A percentile compares a stretch with the other conserved stretches of the same genome.
phyloP scores from a whole-genome alignment of 208 protist species.

The Trypanosomatidae sp. region DNA sequence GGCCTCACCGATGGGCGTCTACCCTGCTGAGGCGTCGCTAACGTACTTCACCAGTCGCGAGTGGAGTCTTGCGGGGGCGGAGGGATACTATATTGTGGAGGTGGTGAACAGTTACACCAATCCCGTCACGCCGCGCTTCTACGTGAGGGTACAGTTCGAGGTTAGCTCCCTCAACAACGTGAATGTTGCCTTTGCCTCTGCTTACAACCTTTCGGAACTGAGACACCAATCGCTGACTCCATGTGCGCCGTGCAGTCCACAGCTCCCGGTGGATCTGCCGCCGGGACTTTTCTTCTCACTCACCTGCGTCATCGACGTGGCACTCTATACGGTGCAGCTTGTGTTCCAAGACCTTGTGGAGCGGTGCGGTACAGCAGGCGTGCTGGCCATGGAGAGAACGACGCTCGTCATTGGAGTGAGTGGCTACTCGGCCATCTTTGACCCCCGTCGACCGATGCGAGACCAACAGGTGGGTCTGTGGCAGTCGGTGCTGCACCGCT shows the following conservation, averaged over 20 bases:
- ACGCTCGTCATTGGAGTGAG: slow-evolving; percentile 73
- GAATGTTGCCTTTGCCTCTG: slow-evolving; percentile 37
- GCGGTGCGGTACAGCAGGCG: slow-evolving; percentile 12
- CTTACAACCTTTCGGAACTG: slow-evolving; percentile 40
- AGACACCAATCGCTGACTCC: slow-evolving; percentile 39
- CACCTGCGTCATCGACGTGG: slow-evolving; percentile 28
- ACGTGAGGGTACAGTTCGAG: slow-evolving; percentile 68
- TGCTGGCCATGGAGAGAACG: slow-evolving; percentile 17
- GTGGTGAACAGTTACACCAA: slow-evolving; percentile 44
- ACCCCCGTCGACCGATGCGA: slow-evolving; percentile 57
- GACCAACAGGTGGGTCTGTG: slow-evolving; percentile 86
- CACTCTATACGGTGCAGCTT: slow-evolving; percentile 41
- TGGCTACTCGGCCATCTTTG: slow-evolving; percentile 74
- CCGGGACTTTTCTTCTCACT: slow-evolving; percentile 46
- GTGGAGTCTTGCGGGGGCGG: slow-evolving; percentile 71
- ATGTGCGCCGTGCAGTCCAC: slow-evolving; percentile 7
- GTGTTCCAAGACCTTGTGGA: slow-evolving; percentile 53
- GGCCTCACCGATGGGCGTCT: slow-evolving; percentile 38
- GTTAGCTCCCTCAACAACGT: slow-evolving; percentile 67
- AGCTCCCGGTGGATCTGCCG: slow-evolving; percentile 33
- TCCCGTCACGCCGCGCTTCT: slow-evolving; percentile 37
- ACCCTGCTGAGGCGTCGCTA: slow-evolving; percentile 58
- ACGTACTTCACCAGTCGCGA: slow-evolving; percentile 61
- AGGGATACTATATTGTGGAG: slow-evolving; percentile 68
- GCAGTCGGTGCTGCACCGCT: slow-evolving; percentile 48